Base-by-base conservation (phyloP, 441 rosid genomes). In the Codiaeum variegatum region DNA sequence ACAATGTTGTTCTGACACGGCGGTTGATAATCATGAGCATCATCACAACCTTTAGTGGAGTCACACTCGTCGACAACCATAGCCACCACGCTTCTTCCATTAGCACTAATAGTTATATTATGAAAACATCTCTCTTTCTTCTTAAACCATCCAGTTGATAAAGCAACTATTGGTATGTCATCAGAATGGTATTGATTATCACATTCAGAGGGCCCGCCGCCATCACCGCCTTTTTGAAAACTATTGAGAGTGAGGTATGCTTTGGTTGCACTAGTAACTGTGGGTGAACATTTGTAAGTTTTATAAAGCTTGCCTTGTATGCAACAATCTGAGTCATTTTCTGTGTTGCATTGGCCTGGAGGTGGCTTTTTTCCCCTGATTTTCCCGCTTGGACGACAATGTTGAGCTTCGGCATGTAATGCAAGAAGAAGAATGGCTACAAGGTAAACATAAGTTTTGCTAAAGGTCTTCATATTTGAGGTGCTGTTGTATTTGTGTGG, bases 31-130 rank as follows among this genome's bases (percentile, higher is more conserved):
- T 73, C 77, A 72, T 72, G 84, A 3, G 32, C 78, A 0, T 63
- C 26, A 28, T 82, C 80, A n/a, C 81, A 80, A 0, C 81, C 85
- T 46, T 13, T 64, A 4, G 75, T 75, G 0, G 79, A 79, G 75
- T 83, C 83, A 66, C 83, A 75, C 42, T 81, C 79, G 18, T 82
- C 84, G 38, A 81, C 82, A 6, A 72, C 85, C 82, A 21, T 71
- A 3, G 80, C 85, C 55, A 23, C 31, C 16, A 70, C 82, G 24
- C 61, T 62, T 5, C 52, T 65, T 31, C 83, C 85, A 3, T 83
- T 77, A 11, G 58, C 81, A 12, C 46, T 3, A 31, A 80, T 75
- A 54, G 66, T 75, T 26, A 83, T 79, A 40, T 69, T 59, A 10
- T 69, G 31, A n/a, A 44, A 55, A 69, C 84, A 85, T 46, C 82